Evolutionary conservation across 345 rosid genomes (phyloP), one percentile per base, ranked within the genome.

Genomic region (Reutealis trisperma): DNA sequence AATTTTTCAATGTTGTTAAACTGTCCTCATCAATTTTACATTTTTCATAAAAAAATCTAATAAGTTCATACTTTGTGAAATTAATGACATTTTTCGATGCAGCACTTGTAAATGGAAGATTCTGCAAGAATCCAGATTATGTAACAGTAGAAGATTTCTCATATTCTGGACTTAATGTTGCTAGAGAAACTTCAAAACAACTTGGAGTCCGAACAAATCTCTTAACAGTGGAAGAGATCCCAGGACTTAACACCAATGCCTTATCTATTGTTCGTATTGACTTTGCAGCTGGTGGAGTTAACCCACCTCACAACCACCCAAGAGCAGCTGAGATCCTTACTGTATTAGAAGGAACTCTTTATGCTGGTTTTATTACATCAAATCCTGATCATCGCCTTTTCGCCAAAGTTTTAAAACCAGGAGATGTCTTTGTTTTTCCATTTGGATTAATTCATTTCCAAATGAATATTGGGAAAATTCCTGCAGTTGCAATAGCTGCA

Each of bases 51-150:
- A n/a, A n/a, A n/a, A n/a, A n/a, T n/a, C n/a, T n/a, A n/a, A n/a
- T n/a, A n/a, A n/a, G n/a, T n/a, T n/a, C n/a, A n/a, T n/a, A n/a
- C 30, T 27, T 27, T 27, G 30, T 27, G 30, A 27, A 27, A 27
- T 27, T 27, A 27, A 27, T 27, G 30, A 27, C 30, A 12, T 54
- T 54, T 18, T 27, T 41, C 27, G 4, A 14, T 60, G 75, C 65
- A 67, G 73, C 55, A 54, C 34, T 75, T 57, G 78, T 75, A n/a
- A 75, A 67, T 42, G 78, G 78, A 19, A 75, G 67, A n/a, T 57
- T 75, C 78, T 75, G 78, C 58, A 75, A 67, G 78, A 19, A 67
- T 13, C 78, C 72, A 18, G 58, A 51, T 34, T 1, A 12, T 1
- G 66, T 51, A 15, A 67, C 47, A 5, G 45, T 65, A 21, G 54